Evolutionary conservation across 2,329 filamentous ascomycete genomes (phyloP), one percentile per base, ranked within the genome.

Genomic region (Sordariomycetes sp.): DNA sequence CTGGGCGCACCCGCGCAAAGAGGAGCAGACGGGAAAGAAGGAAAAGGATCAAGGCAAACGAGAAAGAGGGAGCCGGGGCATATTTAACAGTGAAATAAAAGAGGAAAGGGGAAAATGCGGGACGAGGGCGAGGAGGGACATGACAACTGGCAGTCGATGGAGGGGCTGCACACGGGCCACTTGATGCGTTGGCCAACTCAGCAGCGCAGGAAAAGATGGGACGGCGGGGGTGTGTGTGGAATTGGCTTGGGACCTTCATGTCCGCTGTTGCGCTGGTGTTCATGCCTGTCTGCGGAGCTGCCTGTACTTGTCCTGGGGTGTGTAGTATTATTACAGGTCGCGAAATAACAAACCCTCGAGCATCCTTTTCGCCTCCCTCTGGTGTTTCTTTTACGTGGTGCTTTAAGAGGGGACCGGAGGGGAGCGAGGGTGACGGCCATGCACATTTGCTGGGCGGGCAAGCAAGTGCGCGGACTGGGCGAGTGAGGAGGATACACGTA

Each of bases 191-290:
- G 69, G 70, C 69, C 70, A 72, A 68, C 70, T 70, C 70, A 72
- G 71, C 68, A 68, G 62, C 72, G 70, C 70, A 86, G 75, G 62
- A 82, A 74, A 3, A 84, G 70, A 64, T 84, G 80, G 66, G 82
- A 84, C 35, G 84, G 71, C 58, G 52, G 58, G 35, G 58, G 50
- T 55, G 55, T 43, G 40, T 46, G 37, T 53, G 24, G 28, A 25
- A 54, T 40, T 43, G 37, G 50, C 32, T 32, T 22, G 24, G 25
- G 35, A 34, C 46, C 18, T n/a, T 14, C 43, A 4, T 22, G n/a
- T 50, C 12, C 46, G n/a, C 46, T 22, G 11, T 50, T 11, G n/a
- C 40, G 40, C n/a, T n/a, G 37, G 37, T 16, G 40, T 46, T 32
- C 28, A 43, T 46, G 40, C n/a, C 37, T 40, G 18, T 40, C n/a